Percentiles rank a stretch among this genome's conserved stretches.
These are phyloP conservation scores for Hypholoma sublateritium DNA, from an alignment of 768 basidiomycete genomes.

Conservation along the genomic window DNA sequence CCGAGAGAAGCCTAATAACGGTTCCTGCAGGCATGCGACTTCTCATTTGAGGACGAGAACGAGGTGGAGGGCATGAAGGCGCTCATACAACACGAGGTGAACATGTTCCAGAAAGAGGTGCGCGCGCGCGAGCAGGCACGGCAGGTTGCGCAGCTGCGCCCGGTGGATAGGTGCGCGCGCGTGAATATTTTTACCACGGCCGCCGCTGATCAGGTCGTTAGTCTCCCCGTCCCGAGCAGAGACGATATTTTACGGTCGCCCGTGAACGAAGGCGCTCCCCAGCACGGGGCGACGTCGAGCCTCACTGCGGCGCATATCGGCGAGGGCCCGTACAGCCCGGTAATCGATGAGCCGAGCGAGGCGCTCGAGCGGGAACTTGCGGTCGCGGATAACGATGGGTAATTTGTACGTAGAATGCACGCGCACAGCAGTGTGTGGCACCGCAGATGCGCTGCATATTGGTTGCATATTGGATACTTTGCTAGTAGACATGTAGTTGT, in stretches of 20 bases:
- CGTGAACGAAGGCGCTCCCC: conserved; percentile 58
- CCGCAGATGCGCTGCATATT: no score
- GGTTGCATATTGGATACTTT: no score
- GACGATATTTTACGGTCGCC: conserved; percentile 84
- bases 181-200: neutral
- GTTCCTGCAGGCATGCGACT: conserved; percentile 77
- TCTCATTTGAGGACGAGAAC: conserved; percentile 97
- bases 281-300: conserved; percentile 69
- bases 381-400: conserved; percentile 55
- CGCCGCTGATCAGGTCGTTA: conserved; percentile 22
- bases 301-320: conserved; percentile 46
- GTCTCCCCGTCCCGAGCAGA: conserved; percentile 75
- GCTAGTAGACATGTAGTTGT: neutral
- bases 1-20: neutral
- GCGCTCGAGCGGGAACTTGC: conserved; percentile 88
- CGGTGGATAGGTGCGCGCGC: conserved; percentile 66
- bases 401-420: neutral
- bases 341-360: conserved; percentile 83
- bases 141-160: conserved; percentile 61
- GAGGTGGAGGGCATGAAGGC: conserved; percentile 96
- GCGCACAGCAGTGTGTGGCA: neutral
- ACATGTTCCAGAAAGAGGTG: conserved; percentile 84
- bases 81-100: conserved; percentile 92
- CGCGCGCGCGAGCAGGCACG: conserved; percentile 71
- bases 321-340: conserved; percentile 58